Conservation (phyloP, 805 yeast genomes). For the Hanseniaspora valbyensis region DNA sequence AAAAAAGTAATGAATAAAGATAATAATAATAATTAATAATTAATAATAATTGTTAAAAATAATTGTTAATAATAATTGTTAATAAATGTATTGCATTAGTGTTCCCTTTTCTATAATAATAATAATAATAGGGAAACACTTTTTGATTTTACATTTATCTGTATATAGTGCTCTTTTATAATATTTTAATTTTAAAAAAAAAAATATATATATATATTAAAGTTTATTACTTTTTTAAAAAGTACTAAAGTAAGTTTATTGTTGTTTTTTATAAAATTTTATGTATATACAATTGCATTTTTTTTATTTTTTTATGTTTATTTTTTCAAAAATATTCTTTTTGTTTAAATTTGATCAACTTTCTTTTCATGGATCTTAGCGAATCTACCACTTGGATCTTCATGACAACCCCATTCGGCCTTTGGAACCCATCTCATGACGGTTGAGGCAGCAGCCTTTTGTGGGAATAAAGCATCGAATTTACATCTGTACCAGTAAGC, state of each 20-base stretch:
- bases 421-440: conserved; percentile 99
- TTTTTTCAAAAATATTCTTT: not conserved
- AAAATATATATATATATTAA: too few relatives aligned
- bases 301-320: not conserved
- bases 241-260: too few relatives aligned
- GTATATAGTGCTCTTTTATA: too few relatives aligned
- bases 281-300: not conserved
- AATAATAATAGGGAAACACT: too few relatives aligned
- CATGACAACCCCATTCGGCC: conserved; percentile 99
- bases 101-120: too few relatives aligned
- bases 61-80: too few relatives aligned
- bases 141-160: too few relatives aligned
- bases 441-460: conserved; percentile 84
- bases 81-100: too few relatives aligned
- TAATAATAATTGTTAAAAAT: too few relatives aligned
- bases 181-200: too few relatives aligned
- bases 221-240: too few relatives aligned
- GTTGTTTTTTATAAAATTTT: too few relatives aligned
- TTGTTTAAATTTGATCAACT: conserved; percentile 27
- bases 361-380: conserved; percentile 80
- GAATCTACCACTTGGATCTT: conserved; percentile 95
- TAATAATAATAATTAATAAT: not conserved
- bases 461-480: conserved; percentile 87
- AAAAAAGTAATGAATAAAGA: not conserved
- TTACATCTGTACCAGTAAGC: conserved; percentile 98